Percentiles rank a stretch among this genome's conserved stretches.
phyloP scores from a whole-genome alignment of 2,329 filamentous ascomycete species.

The Aureobasidium vineae region DNA sequence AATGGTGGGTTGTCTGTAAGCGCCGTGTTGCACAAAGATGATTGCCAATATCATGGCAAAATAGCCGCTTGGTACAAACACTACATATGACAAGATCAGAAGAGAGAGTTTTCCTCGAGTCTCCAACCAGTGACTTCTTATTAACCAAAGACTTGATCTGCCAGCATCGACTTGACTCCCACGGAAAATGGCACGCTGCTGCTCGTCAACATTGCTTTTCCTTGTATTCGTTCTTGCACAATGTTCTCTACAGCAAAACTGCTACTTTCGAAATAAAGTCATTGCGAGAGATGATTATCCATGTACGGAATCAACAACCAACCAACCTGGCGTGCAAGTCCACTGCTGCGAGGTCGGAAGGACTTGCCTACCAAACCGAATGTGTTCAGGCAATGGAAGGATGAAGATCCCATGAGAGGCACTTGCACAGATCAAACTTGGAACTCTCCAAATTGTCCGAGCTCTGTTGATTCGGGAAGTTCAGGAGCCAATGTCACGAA shows the following conservation, averaged over 20 bases:
- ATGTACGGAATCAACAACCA: not conserved
- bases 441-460: not conserved
- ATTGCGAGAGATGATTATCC: not conserved
- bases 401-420: not conserved
- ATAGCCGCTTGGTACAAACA: not conserved
- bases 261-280: not conserved
- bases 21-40: not conserved
- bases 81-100: not conserved
- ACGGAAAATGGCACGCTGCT: not conserved
- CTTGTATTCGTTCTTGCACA: not conserved
- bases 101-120: not conserved
- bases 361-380: not conserved
- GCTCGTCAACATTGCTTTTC: not conserved
- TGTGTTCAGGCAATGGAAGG: not conserved
- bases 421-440: slow-evolving; percentile 9
- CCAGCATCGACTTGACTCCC: no score
- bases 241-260: not conserved
- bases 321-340: not conserved
- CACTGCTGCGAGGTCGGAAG: not conserved
- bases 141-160: not conserved
- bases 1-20: not conserved
- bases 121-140: not conserved
- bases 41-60: not conserved
- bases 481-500: no score
- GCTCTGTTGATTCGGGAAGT: no score